Base-by-base conservation (phyloP, 2,329 filamentous ascomycete genomes). In the Curvularia eragrostidis region DNA sequence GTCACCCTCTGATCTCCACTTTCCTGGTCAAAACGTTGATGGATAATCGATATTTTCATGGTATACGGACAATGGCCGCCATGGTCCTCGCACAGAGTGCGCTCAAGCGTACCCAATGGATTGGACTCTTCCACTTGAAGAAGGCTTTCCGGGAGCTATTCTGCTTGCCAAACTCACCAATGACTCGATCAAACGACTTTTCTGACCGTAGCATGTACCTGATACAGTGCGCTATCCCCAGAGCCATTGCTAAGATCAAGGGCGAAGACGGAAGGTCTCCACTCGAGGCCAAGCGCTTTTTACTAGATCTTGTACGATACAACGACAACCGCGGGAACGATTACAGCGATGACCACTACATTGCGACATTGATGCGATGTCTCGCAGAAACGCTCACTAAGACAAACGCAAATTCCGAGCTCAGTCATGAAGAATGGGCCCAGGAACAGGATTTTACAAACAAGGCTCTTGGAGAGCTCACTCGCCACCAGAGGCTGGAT, bases 321-420 rank as follows among this genome's bases (percentile, higher is more conserved):
- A 99, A 99, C 72, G 93, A 99, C 77, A 99, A 99, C 72, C 89
- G 90, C 2, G 89, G 91, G 59, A 99, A 99, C 68, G 81, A 89
- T 48, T 96, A 87, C 71, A 97, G 93, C 5, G 96, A 99, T 70
- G 89, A 93, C 61, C 88, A 91, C 69, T 99, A 97, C 72, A 87
- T 99, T 52, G 88, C 92, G 7, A 90, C 85, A 21, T 82, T 99
- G 23, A 90, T 99, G 80, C 80, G 76, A 36, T 85, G 85, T 38
- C 75, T 90, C 5, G 82, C 85, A 5, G 80, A 86, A 60, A 82
- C 84, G 9, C 75, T 89, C 53, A 78, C 75, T 5, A 69, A 65
- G 32, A 64, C 56, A 6, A 58, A 66, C 46, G 80, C 65, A 71
- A 63, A 61, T 4, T 75, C 82, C 65, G 77, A 81, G 49, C 77